phyloP scores from a whole-genome alignment of 106 monocot species.

The Phalaenopsis aphrodite region DNA sequence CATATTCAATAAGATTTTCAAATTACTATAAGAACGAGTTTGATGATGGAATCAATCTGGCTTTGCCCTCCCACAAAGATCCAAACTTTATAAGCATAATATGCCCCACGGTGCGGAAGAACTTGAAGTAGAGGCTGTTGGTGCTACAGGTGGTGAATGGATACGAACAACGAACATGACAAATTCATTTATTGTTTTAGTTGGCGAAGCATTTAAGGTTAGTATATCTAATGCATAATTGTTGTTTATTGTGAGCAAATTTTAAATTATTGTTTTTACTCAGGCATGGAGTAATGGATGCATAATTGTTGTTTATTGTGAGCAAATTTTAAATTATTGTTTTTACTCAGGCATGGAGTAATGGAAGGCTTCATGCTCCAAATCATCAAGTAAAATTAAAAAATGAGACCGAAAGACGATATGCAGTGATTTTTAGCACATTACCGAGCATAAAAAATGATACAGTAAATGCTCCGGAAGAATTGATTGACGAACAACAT shows the following conservation, averaged over 20 bases:
- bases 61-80: constrained; percentile 14
- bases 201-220: background rate
- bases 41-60: background rate
- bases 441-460: background rate
- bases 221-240: background rate
- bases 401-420: background rate
- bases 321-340: background rate
- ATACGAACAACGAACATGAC: background rate
- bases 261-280: background rate
- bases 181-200: background rate
- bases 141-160: background rate
- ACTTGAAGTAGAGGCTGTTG: constrained; percentile 13
- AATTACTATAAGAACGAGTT: constrained; percentile 2
- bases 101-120: constrained; percentile 11
- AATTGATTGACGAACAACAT: constrained; percentile 20
- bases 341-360: constrained; percentile 21
- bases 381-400: constrained; percentile 6
- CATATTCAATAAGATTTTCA: constrained; percentile 4
- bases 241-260: background rate
- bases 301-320: background rate
- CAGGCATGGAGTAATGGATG: constrained; percentile 34
- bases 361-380: constrained; percentile 19
- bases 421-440: background rate
- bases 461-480: constrained; percentile 11
- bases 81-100: constrained; percentile 5